Evolutionary conservation across 495 filamentous ascomycete species (phyloP).

Genomic region (Aspergillus affinis): DNA sequence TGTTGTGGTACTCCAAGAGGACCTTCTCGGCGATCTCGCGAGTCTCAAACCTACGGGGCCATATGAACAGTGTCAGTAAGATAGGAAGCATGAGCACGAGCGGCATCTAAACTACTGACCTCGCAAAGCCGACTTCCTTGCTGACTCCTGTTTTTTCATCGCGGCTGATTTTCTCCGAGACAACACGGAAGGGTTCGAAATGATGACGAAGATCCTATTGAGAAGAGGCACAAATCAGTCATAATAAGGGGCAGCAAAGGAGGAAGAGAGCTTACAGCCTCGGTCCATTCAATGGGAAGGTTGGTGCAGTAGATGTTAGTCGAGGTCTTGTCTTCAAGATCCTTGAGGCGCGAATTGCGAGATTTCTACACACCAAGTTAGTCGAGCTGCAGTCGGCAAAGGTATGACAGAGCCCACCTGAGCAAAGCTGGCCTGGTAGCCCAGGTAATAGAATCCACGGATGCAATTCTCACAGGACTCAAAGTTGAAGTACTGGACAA

Average conservation of each 20-base stretch:
- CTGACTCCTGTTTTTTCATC: constrained; percentile 80
- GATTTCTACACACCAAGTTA: constrained; percentile 64
- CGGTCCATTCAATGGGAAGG: constrained; percentile 83
- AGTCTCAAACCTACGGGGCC: constrained; percentile 66
- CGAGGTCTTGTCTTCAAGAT: constrained; percentile 77
- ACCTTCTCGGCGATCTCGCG: constrained; percentile 86
- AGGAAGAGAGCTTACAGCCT: constrained; percentile 61
- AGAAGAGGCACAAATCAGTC: constrained; percentile 9
- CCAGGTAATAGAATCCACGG: constrained; percentile 87
- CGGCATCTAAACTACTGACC: constrained; percentile 52
- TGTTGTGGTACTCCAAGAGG: constrained; percentile 75
- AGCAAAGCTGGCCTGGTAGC: constrained; percentile 96
- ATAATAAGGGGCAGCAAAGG: neutral
- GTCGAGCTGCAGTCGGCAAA: constrained; percentile 3
- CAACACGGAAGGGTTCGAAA: constrained; percentile 79
- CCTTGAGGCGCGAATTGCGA: constrained; percentile 93
- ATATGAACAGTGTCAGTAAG: neutral
- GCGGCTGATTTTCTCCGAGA: constrained; percentile 89
- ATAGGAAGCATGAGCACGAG: neutral
- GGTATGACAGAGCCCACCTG: constrained; percentile 50
- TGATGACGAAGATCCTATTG: constrained; percentile 40
- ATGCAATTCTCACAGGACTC: constrained; percentile 93
- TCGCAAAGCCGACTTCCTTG: constrained; percentile 95
- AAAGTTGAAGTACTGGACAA: constrained; percentile 87
- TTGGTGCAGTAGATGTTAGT: constrained; percentile 98